Evolutionary conservation across 352 stramenopile species (phyloP).

Genomic region (Pythium angustatum): DNA sequence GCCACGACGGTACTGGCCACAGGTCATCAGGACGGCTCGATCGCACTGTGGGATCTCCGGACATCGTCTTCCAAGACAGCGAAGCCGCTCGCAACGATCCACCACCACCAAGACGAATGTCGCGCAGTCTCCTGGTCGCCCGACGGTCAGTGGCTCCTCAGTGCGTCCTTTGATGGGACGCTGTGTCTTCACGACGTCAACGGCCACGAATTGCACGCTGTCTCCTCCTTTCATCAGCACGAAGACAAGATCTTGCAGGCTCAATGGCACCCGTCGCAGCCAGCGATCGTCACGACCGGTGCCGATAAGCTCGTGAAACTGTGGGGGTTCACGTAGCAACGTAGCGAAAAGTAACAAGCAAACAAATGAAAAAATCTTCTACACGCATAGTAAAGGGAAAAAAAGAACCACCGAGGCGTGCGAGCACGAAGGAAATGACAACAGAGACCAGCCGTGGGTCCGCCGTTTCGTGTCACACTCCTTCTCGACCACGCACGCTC

Average conservation of each 20-base stretch:
- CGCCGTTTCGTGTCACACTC: not conserved
- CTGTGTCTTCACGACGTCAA: constrained; percentile 38
- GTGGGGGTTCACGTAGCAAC: constrained; percentile 42
- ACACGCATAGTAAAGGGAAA: constrained; percentile 14
- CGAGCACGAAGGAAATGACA: not conserved
- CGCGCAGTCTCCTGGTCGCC: constrained; percentile 62
- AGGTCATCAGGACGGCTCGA: constrained; percentile 60
- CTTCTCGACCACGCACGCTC: too few relatives aligned
- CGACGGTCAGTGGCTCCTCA: constrained; percentile 59
- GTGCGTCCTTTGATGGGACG: constrained; percentile 60
- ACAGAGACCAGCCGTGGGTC: too few relatives aligned
- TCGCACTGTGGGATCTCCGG: constrained; percentile 71
- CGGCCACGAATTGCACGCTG: constrained; percentile 25
- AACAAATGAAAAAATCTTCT: constrained; percentile 4
- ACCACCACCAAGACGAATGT: constrained; percentile 57
- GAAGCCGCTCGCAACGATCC: constrained; percentile 33
- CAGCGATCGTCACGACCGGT: constrained; percentile 58
- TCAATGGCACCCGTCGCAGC: constrained; percentile 56
- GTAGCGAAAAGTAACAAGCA: not conserved
- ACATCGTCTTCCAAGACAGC: constrained; percentile 13
- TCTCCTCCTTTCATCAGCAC: constrained; percentile 60
- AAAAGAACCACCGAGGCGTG: constrained; percentile 8
- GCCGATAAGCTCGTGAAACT: constrained; percentile 72
- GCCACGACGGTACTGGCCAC: constrained; percentile 39
- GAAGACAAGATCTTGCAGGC: constrained; percentile 68